phyloP scores from a whole-genome alignment of 768 basidiomycete species.

The Collybia nuda region DNA sequence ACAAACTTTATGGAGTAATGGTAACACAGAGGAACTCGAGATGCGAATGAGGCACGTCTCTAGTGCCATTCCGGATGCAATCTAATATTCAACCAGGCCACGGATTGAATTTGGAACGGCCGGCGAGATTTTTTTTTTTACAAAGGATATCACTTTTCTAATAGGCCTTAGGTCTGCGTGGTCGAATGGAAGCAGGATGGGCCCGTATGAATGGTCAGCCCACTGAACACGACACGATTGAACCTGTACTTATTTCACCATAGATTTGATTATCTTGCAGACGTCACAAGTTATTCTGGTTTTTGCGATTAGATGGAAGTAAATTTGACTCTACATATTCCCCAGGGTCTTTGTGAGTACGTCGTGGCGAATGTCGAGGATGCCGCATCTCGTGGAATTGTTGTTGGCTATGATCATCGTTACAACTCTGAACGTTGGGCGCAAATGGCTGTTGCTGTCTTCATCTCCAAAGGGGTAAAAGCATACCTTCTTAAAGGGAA shows the following conservation, averaged over 20 bases:
- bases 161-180: conserved; percentile 59
- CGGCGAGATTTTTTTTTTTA: conserved; percentile 38
- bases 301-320: background rate
- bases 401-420: conserved; percentile 87
- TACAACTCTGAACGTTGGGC: conserved; percentile 82
- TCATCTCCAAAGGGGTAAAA: conserved; percentile 61
- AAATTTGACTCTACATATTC: background rate
- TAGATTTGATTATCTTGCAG: conserved; percentile 76
- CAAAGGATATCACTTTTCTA: background rate
- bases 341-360: conserved; percentile 77
- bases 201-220: conserved; percentile 78
- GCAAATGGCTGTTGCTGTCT: conserved; percentile 67
- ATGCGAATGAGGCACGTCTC: conserved; percentile 50
- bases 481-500: conserved; percentile 69
- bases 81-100: conserved; percentile 31
- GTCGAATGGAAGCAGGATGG: conserved; percentile 87
- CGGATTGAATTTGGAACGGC: conserved; percentile 90
- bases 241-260: background rate
- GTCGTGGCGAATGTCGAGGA: conserved; percentile 50
- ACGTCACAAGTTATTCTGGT: conserved; percentile 61
- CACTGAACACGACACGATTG: background rate
- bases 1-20: conserved; percentile 39
- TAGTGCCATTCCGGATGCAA: background rate
- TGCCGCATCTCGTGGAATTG: conserved; percentile 64
- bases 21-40: conserved; percentile 48